Evolutionary conservation across 1,284 basidiomycete genomes (phyloP).

Genomic region (Fistulinella cinereoalba): DNA sequence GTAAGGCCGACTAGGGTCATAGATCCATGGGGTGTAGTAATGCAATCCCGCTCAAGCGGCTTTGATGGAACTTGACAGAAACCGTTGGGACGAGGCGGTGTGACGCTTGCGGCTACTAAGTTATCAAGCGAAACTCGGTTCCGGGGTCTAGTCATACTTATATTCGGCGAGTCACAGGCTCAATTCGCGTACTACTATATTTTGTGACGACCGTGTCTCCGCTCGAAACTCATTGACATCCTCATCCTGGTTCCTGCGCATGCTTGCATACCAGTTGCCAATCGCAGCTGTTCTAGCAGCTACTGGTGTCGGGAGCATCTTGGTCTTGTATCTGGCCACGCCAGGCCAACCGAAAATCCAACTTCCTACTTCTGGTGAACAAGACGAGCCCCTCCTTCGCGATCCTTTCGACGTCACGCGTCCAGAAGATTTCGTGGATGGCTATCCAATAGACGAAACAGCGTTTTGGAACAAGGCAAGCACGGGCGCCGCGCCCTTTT

Average conservation of each 20-base stretch:
- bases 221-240: background rate
- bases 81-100: no score
- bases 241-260: constrained; percentile 23
- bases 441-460: constrained; percentile 69
- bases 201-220: constrained; percentile 2
- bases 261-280: constrained; percentile 62
- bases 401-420: constrained; percentile 81
- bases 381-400: constrained; percentile 33
- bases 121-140: constrained; percentile 12
- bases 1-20: no score
- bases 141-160: constrained; percentile 21
- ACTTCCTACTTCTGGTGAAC: constrained; percentile 46
- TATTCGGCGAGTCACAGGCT: constrained; percentile 1
- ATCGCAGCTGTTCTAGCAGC: constrained; percentile 49
- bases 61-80: no score
- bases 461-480: constrained; percentile 70
- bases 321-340: constrained; percentile 40
- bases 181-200: constrained; percentile 9
- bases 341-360: constrained; percentile 52
- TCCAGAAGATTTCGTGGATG: constrained; percentile 70
- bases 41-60: no score
- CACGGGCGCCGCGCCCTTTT: constrained; percentile 11
- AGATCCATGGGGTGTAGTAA: no score
- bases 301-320: constrained; percentile 44
- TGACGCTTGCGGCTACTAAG: background rate